Evolutionary conservation across 2,329 filamentous ascomycete species (phyloP).

Genomic region (Venturia asperata): DNA sequence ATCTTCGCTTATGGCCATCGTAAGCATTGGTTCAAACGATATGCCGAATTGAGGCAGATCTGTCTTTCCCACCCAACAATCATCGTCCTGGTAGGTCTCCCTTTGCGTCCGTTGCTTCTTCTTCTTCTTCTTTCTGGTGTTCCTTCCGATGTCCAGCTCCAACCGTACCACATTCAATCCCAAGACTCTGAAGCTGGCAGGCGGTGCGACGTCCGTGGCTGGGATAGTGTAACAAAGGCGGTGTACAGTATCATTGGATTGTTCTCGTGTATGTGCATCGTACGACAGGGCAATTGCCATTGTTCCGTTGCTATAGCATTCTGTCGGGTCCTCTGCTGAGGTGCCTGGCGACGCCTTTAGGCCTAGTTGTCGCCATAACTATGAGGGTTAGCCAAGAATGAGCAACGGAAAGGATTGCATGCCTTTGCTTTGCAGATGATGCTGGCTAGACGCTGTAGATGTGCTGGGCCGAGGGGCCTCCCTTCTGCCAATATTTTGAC

Average conservation of each 20-base stretch:
- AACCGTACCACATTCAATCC: slow-evolving; percentile 29
- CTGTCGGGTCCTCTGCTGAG: neutral
- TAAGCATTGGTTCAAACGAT: neutral
- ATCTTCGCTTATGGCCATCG: neutral
- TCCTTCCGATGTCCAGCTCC: slow-evolving; percentile 1
- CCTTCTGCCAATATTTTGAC: slow-evolving; percentile 26
- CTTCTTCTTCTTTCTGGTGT: neutral
- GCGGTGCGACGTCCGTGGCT: slow-evolving; percentile 28
- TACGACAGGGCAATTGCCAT: neutral
- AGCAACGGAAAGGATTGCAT: slow-evolving; percentile 19
- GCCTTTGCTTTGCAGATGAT: slow-evolving; percentile 29
- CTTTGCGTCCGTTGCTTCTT: neutral
- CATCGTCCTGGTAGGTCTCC: neutral
- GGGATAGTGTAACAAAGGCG: slow-evolving; percentile 24
- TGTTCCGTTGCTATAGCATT: neutral
- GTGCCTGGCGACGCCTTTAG: slow-evolving; percentile 25
- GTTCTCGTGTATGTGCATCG: slow-evolving; percentile 4
- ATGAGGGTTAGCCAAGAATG: neutral
- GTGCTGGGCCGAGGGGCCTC: slow-evolving; percentile 24
- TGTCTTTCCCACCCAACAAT: neutral
- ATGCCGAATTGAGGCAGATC: neutral
- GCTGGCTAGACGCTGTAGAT: slow-evolving; percentile 24
- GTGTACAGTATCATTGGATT: slow-evolving; percentile 25
- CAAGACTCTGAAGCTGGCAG: slow-evolving; percentile 26
- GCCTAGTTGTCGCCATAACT: slow-evolving; percentile 33